A percentile compares a stretch with the other conserved stretches of the same genome.
Evolutionary conservation across 2,329 filamentous ascomycete species (phyloP).

Genomic region (Fusarium sp.): DNA sequence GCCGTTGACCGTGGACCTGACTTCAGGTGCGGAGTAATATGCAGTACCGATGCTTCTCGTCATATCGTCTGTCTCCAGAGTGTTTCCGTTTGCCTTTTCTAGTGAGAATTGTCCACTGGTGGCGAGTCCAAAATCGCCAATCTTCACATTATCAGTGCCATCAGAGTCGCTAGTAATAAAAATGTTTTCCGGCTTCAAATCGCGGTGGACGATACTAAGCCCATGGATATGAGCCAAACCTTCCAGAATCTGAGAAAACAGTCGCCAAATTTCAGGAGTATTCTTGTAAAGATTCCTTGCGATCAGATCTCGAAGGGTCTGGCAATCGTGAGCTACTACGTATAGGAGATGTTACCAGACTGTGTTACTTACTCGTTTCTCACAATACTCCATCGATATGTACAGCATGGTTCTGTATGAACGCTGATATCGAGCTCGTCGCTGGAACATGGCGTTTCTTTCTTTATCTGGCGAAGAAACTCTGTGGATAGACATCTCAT

Average conservation of each 20-base stretch:
- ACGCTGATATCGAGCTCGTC: slow-evolving; percentile 55
- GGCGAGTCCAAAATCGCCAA: slow-evolving; percentile 95
- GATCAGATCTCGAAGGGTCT: slow-evolving; percentile 89
- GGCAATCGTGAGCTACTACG: slow-evolving; percentile 1
- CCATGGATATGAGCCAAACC: slow-evolving; percentile 90
- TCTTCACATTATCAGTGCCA: slow-evolving; percentile 87
- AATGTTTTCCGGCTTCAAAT: slow-evolving; percentile 96
- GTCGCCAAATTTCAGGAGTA: slow-evolving; percentile 82
- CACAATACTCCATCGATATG: slow-evolving; percentile 99
- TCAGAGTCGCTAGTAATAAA: slow-evolving; percentile 80
- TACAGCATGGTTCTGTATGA: slow-evolving; percentile 81
- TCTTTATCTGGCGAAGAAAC: slow-evolving; percentile 46
- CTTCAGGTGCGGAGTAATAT: slow-evolving; percentile 92
- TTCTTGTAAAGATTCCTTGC: slow-evolving; percentile 77
- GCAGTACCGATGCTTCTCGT: slow-evolving; percentile 79
- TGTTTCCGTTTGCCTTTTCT: slow-evolving; percentile 59
- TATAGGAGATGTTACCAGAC: too few relatives aligned
- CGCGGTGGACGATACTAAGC: slow-evolving; percentile 91
- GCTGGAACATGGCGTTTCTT: slow-evolving; percentile 41
- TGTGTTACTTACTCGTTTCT: slow-evolving; percentile 72
- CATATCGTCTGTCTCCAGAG: slow-evolving; percentile 67
- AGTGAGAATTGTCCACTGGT: slow-evolving; percentile 82
- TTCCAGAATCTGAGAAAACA: slow-evolving; percentile 91
- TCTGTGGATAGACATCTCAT: slow-evolving; percentile 44
- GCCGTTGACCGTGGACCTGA: slow-evolving; percentile 77